Base-by-base conservation (phyloP, 768 basidiomycete genomes). In the Phallus indusiatus region DNA sequence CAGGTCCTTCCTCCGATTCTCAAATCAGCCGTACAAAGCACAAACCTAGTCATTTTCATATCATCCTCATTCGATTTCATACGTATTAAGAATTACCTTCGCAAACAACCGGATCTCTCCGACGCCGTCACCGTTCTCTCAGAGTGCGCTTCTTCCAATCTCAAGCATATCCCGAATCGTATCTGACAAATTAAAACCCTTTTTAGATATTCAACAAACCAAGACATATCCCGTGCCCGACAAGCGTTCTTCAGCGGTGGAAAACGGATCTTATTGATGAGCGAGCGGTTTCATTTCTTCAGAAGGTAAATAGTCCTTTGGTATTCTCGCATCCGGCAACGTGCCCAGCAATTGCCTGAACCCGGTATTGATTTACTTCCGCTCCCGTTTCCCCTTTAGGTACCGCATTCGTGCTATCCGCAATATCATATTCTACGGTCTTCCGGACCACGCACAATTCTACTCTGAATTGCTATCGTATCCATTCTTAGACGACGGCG, bases 211-310 rank as follows among this genome's bases (percentile, higher is more conserved):
- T 94, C 92, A 0, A 83, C 90, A 11, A 94, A 92, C 64, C 85
- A 90, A 70, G 95, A 98, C 57, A 95, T 99, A 63, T 90, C 90
- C 4, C 85, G 94, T 2, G 95, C 94, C 0, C 81, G 96, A 48
- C 90, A 94, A 65, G 82, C 87, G 0, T 98, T 99, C 76, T 97
- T 95, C 80, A 78, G 78, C 20, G 90, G 90, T 47, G 85, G 86
- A 65, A 91, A 86, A 64, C 76, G 87, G 0, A 91, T 98, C 76
- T 71, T 99, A 33, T 78, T 98, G 62, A 77, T 97, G 67, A 95
- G 90, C 65, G 96, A 99, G 69, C 84, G 96, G n/a, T 98, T 97
- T 78, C 94, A 99, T 71, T 99, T 98, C 71, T 97, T 92, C 78
- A 83, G 90, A 63, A 77, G 93, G 87, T 85, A 48, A 48, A 75